These are phyloP conservation scores for Collybiopsis luxurians DNA, from an alignment of 768 basidiomycete species.

Conservation along the genomic window DNA sequence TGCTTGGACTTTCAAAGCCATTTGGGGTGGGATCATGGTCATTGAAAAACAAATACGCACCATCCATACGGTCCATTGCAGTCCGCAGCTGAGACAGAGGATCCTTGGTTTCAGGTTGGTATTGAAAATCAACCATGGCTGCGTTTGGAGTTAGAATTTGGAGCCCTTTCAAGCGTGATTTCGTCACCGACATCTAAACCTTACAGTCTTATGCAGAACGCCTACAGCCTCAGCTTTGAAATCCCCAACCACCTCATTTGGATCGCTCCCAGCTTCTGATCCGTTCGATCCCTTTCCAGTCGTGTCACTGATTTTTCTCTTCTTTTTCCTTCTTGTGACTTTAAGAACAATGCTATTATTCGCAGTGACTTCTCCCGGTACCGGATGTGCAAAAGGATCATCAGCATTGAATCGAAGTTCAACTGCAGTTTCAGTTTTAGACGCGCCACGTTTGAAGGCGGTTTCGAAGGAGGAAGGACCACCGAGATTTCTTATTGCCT, in stretches of 20 bases:
- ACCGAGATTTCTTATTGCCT: slow-evolving; percentile 65
- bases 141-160: not conserved
- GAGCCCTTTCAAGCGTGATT: not conserved
- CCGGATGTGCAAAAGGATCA: slow-evolving; percentile 79
- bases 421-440: slow-evolving; percentile 61
- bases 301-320: slow-evolving; percentile 23
- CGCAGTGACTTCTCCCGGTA: slow-evolving; percentile 74
- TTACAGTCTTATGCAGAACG: slow-evolving; percentile 72
- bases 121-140: slow-evolving; percentile 97
- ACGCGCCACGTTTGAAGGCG: slow-evolving; percentile 69
- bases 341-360: slow-evolving; percentile 85
- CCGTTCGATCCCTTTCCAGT: no score
- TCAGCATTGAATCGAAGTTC: slow-evolving; percentile 76
- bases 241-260: slow-evolving; percentile 50
- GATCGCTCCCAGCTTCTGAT: no score
- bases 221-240: slow-evolving; percentile 77
- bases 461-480: slow-evolving; percentile 68
- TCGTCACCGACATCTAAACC: slow-evolving; percentile 78
- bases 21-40: not conserved
- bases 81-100: slow-evolving; percentile 64
- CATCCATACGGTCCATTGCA: slow-evolving; percentile 80
- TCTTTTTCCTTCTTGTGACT: slow-evolving; percentile 71
- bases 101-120: slow-evolving; percentile 70
- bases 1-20: slow-evolving; percentile 54
- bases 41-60: slow-evolving; percentile 37